Percentiles rank a stretch among this genome's conserved stretches.
Conservation (phyloP, 2,329 filamentous ascomycete genomes). For the Phaeosphaeria sp. region DNA sequence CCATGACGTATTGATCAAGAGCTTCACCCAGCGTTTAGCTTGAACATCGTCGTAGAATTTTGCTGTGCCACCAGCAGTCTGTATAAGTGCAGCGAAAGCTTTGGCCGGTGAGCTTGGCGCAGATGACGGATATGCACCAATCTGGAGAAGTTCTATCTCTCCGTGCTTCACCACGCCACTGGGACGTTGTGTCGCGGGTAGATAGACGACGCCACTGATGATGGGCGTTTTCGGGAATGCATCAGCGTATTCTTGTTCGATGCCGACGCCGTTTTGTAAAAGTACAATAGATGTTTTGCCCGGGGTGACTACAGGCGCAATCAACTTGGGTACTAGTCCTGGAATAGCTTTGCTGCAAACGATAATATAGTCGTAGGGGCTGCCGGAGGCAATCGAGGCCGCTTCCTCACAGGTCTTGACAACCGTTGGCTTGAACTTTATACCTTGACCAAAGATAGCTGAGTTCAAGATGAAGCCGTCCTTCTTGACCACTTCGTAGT, state of each 20-base stretch:
- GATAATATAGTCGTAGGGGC: constrained; percentile 56
- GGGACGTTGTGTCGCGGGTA: constrained; percentile 58
- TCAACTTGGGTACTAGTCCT: constrained; percentile 42
- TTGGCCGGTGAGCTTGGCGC: constrained; percentile 20
- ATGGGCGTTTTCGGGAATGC: constrained; percentile 61
- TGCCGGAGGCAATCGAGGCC: constrained; percentile 14
- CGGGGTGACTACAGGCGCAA: constrained; percentile 49
- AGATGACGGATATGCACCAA: constrained; percentile 57
- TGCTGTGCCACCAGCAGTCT: constrained; percentile 54
- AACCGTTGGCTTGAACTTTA: constrained; percentile 46
- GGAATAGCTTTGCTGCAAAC: constrained; percentile 57
- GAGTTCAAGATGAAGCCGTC: constrained; percentile 53
- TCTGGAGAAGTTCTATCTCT: constrained; percentile 56
- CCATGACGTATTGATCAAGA: constrained; percentile 67
- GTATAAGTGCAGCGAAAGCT: constrained; percentile 52
- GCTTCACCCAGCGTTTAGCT: constrained; percentile 64
- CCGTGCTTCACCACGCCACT: constrained; percentile 57
- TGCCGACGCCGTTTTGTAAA: constrained; percentile 67
- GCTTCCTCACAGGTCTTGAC: constrained; percentile 47
- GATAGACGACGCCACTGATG: constrained; percentile 63
- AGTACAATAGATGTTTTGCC: constrained; percentile 62
- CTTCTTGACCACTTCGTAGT: constrained; percentile 50
- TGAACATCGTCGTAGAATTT: constrained; percentile 63
- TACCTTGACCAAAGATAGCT: constrained; percentile 41
- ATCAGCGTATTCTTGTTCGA: constrained; percentile 61